Evolutionary conservation across 1,139 yeast species (phyloP), one percentile per base, ranked within the genome.

Genomic region (Geotrichum histeridarum): DNA sequence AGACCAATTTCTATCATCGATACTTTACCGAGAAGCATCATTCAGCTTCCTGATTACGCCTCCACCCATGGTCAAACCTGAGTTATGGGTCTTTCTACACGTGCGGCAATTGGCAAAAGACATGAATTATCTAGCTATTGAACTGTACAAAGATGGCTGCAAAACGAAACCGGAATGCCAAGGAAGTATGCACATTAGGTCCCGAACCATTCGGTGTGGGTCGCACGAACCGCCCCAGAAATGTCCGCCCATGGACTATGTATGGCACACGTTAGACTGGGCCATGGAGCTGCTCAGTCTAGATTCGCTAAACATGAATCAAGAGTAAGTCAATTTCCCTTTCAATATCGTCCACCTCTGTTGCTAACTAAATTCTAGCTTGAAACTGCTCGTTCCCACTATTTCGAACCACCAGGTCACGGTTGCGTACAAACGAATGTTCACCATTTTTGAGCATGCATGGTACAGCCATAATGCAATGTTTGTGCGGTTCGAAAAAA

Each of bases 391-490:
- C 18, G 32, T 37, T 8, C 48, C 52, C 1, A 17, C 15, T 8
- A 38, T 42, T n/a, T 47, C 54, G 8, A 33, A 48, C 8, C 57
- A 37, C 31, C 42, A 39, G 22, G 31, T 53, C n/a, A 37, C 45
- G 8, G 32, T 37, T 2, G 44, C 52, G 2, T 48, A 43, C 39
- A 49, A 48, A 22, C 53, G 58, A 9, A 18, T 57, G 33, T 54
- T 56, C 37, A 50, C 36, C 9, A 56, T 57, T 12, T 53, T 57
- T n/a, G 51, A 50, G 18, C 60, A 57, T 37, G 56, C 57, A 6
- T 57, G 59, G 56, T 54, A 41, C 38, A 27, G 31, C 33, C 60
- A 57, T 30, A 53, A 47, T 6, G 37, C 18, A 5, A 32, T 50
- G 18, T 50, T 57, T 39, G 36, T 42, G 30, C 30, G 35, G 8